These are phyloP conservation scores for Diaporthe amygdali DNA, from an alignment of 2,329 filamentous ascomycete genomes.

Conservation along the genomic window DNA sequence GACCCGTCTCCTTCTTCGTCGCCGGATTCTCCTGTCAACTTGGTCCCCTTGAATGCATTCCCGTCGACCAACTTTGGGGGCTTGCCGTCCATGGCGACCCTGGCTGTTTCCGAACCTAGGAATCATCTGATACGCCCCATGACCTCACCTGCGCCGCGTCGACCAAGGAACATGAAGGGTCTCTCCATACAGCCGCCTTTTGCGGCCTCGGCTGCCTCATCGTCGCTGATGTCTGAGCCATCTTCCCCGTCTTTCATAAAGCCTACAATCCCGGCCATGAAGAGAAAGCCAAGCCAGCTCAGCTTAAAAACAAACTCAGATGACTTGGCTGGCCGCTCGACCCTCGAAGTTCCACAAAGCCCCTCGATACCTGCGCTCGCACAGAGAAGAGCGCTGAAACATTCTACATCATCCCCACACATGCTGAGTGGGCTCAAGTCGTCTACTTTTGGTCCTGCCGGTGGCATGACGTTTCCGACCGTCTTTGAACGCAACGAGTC, in stretches of 20 bases:
- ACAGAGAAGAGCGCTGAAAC: constrained; percentile 67
- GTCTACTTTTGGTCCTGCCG: constrained; percentile 63
- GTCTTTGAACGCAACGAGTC: constrained; percentile 65
- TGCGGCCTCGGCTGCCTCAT: constrained; percentile 49
- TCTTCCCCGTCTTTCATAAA: constrained; percentile 81
- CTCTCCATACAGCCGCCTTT: constrained; percentile 76
- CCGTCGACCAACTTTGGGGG: constrained; percentile 63
- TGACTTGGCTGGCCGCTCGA: constrained; percentile 55
- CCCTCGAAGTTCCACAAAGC: constrained; percentile 60
- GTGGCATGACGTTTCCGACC: constrained; percentile 69
- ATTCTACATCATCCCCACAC: constrained; percentile 71
- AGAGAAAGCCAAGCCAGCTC: constrained; percentile 77
- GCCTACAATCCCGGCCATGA: constrained; percentile 72
- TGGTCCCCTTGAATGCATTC: constrained; percentile 74
- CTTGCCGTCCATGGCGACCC: constrained; percentile 51
- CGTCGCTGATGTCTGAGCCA: constrained; percentile 66
- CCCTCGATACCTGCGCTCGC: constrained; percentile 62
- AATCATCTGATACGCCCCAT: constrained; percentile 58
- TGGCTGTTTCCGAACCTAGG: constrained; percentile 48
- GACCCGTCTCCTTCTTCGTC: constrained; percentile 92
- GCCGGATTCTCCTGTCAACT: constrained; percentile 83
- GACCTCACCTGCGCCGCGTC: constrained; percentile 72
- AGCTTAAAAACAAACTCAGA: constrained; percentile 76
- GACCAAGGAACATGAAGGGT: constrained; percentile 83
- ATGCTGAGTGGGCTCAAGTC: constrained; percentile 66